Percentiles rank a stretch among this genome's conserved stretches.
Conservation (phyloP, 2,329 filamentous ascomycete species). For the Fusarium mexicanum region DNA sequence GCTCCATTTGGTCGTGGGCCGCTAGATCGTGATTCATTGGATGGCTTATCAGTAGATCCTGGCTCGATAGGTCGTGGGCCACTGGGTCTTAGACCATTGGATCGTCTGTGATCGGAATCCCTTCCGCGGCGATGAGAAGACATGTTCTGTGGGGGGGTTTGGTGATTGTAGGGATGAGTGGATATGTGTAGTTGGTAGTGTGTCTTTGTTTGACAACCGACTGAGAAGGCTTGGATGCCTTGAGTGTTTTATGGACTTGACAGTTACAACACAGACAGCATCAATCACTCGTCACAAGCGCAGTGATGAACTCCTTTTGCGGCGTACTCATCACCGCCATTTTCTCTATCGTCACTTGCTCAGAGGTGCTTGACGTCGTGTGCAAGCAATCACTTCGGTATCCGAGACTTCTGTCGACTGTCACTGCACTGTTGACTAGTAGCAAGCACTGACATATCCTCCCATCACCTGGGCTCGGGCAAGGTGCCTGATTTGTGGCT, state of each 20-base stretch:
- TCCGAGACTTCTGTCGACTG: neutral
- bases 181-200: no score
- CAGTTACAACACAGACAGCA: neutral
- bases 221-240: neutral
- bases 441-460: neutral
- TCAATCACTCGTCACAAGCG: neutral
- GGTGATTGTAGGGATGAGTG: neutral
- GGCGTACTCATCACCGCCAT: neutral
- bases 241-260: neutral
- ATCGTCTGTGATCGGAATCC: neutral
- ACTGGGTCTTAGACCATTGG: neutral
- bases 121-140: neutral
- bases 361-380: neutral
- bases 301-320: neutral
- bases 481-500: rapidly evolving
- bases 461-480: rapidly evolving
- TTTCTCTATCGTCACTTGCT: neutral
- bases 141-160: neutral
- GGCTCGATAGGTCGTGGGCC: neutral
- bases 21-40: neutral
- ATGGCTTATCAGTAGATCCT: neutral
- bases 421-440: neutral
- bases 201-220: no score
- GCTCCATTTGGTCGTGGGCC: neutral
- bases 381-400: neutral